Evolutionary conservation across 805 yeast species (phyloP), one percentile per base, ranked within the genome.

Genomic region (Candida orba): DNA sequence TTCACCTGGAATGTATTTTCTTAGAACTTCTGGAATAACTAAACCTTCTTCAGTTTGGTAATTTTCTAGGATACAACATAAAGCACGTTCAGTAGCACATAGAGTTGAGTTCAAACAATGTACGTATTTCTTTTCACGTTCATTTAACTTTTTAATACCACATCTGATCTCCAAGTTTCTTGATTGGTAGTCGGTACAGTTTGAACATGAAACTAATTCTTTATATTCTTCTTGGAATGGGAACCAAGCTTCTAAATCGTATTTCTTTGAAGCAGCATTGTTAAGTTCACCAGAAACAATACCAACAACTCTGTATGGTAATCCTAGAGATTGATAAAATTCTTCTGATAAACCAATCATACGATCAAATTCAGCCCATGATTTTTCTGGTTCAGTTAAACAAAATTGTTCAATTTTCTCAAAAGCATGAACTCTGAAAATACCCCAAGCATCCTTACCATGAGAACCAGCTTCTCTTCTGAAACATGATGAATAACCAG

Each of bases 401-500:
- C 84, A 82, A 63, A 93, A 93, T 71, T 93, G 99, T 73, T 93
- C 99, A 60, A 93, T 88, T 72, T 93, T 93, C 73, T 93, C 99
- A 62, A 93, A 93, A 50, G 95, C 95, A 64, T 93, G 99, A 47
- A 93, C 98, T 72, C 99, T 84, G 81, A 93, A 93, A 53, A 93
- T 89, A 71, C 99, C 99, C 99, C 99, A 93, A 40, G 99, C 99
- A 62, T 93, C 99, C 67, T 91, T 91, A 67, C 99, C 99, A 61
- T 91, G 98, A 53, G 96, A 83, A 55, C 99, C 99, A 46, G 99
- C 99, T 73, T 93, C 99, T 73, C 99, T 86, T 71, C 99, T 83
- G 82, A 93, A 93, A 80, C 99, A 93, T 38, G 97, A 85, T 32
- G 97, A 89, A 75, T 84, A 93, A 59, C 99, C 99, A 39, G 96